A percentile compares a stretch with the other conserved stretches of the same genome.
Evolutionary conservation across 768 basidiomycete species (phyloP).

Genomic region (Psilocybe cubensis): DNA sequence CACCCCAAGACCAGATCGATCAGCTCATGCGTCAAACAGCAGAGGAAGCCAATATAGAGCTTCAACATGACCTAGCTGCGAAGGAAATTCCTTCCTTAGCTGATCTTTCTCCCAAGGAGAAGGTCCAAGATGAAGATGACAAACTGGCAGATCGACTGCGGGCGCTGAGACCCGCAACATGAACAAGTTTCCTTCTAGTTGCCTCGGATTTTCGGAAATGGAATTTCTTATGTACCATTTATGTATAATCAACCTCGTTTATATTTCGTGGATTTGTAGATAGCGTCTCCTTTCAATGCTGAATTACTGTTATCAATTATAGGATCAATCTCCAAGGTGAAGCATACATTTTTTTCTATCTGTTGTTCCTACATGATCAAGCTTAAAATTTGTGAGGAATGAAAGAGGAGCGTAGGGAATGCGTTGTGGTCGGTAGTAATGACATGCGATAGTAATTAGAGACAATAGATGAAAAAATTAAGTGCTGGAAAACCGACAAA

Average conservation of each 20-base stretch:
- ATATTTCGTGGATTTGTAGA: neutral
- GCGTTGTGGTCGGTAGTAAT: neutral
- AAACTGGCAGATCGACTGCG: constrained; percentile 86
- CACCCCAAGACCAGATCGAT: constrained; percentile 98
- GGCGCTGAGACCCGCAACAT: constrained; percentile 82
- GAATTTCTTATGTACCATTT: neutral
- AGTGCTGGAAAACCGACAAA: neutral
- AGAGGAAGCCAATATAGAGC: constrained; percentile 94
- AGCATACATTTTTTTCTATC: neutral
- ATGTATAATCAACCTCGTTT: neutral
- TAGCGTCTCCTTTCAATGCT: neutral
- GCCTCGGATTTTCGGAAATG: too few species aligned
- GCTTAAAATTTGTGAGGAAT: neutral
- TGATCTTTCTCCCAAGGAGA: constrained; percentile 52
- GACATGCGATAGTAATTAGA: neutral
- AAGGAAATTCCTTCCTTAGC: constrained; percentile 64
- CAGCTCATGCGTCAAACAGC: constrained; percentile 90
- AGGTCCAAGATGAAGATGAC: constrained; percentile 74
- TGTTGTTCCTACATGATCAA: neutral
- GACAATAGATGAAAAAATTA: constrained; percentile 1
- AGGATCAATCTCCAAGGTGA: too few species aligned
- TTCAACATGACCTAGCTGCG: constrained; percentile 85
- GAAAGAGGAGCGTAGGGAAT: neutral
- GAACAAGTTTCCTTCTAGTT: constrained; percentile 12
- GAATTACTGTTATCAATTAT: too few species aligned